phyloP scores from a whole-genome alignment of 768 basidiomycete genomes.

The Mycena filopes region DNA sequence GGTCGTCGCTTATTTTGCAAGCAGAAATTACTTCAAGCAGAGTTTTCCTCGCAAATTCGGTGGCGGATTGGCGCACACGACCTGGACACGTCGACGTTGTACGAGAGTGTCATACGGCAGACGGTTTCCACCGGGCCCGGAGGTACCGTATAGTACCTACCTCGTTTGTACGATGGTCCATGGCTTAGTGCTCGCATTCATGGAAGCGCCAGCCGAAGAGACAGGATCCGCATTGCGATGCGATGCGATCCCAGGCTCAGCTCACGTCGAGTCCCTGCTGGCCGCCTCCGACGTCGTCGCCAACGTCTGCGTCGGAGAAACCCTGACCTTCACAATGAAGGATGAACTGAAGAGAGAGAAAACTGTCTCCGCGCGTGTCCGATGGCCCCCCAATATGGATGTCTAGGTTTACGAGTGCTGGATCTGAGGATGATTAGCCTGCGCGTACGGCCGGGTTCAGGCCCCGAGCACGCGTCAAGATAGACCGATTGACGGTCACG shows the following conservation, averaged over 20 bases:
- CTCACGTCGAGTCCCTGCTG: background rate
- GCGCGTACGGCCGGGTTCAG: background rate
- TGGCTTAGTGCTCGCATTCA: background rate
- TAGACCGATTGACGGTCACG: background rate
- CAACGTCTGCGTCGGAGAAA: background rate
- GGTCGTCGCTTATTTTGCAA: background rate
- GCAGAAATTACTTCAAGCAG: too few relatives aligned
- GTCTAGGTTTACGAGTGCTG: background rate
- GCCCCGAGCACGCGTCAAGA: background rate
- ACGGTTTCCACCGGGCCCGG: background rate
- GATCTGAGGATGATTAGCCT: slow-evolving; percentile 7
- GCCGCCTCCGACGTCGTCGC: slow-evolving; percentile 13
- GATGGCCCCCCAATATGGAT: background rate
- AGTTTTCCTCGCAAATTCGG: background rate
- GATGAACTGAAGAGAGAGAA: background rate
- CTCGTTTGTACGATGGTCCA: slow-evolving; percentile 9
- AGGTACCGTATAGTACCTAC: background rate
- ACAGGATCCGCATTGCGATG: slow-evolving; percentile 14
- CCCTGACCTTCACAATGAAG: background rate
- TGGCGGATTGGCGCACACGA: background rate
- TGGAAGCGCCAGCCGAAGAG: slow-evolving; percentile 14
- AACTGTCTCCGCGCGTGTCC: background rate
- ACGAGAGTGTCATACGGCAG: background rate
- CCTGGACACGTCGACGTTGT: background rate
- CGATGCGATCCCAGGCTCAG: slow-evolving; percentile 20